Base-by-base conservation (phyloP, 164 flowering plant genomes). In the Stephania cephalantha region DNA sequence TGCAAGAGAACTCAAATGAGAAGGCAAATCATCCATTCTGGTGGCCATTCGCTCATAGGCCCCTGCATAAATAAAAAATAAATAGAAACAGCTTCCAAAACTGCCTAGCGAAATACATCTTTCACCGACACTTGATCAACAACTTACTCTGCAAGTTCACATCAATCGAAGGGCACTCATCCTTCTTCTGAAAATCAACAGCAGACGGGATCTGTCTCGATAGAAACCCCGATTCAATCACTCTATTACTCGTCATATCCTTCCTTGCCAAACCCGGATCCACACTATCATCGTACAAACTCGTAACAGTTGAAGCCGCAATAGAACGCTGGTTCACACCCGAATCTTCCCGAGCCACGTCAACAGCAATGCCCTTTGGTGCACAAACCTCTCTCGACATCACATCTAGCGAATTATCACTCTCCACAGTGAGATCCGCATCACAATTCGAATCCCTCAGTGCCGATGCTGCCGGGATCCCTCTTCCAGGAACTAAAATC, bases 1-100 rank as follows among this genome's bases (percentile, higher is more conserved):
- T 82, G 89, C 84, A 91, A 91, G 91, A 84, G 88, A 87, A 89
- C 81, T 78, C 84, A 89, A 69, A 86, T 89, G 86, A 91, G 91
- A 86, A 65, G 85, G 83, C 73, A 90, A 85, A 77, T 85, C 81
- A 82, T 83, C 85, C 80, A 73, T 81, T 82, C 81, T 80, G 85
- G 88, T 84, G 90, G 87, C 86, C 92, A 84, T 79, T 81, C 72
- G 73, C 71, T 81, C 89, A 86, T 83, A 82, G 81, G 87, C 88
- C 88, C 92, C 93, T 88, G 91, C 90, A 91, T 77, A 73, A 70
- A 85, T 22, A 71, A 12, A 78, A 74, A 52, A 25, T 35, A 35
- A 35, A 68, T 35, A 46, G 74, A 69, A 76, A 81, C 74, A 83
- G 61, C 80, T 75, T 68, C 77, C 67, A 53, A 75, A 63, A 74